Conservation (phyloP, 768 basidiomycete species). For the Hemileccinum impolitum region DNA sequence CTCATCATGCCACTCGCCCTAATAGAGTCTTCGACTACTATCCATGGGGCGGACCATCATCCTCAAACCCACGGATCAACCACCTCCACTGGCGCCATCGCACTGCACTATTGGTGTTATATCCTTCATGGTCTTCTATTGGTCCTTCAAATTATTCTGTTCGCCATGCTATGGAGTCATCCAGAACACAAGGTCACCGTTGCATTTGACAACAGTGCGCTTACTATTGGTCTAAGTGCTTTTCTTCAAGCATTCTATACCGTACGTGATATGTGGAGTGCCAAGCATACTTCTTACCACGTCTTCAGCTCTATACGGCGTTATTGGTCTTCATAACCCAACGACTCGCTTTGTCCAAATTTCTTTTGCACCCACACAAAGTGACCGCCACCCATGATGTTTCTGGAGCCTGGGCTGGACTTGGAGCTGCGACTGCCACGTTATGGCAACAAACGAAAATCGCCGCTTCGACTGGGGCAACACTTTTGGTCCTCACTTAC, state of each 20-base stretch:
- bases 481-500: neutral
- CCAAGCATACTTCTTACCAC: too few relatives aligned
- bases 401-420: neutral
- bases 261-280: neutral
- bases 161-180: neutral
- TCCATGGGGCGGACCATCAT: too few relatives aligned
- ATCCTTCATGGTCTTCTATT: neutral
- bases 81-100: neutral
- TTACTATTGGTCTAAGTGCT: neutral
- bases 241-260: neutral
- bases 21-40: too few relatives aligned
- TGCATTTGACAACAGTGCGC: neutral
- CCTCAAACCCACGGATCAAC: too few relatives aligned
- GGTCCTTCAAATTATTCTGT: neutral
- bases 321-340: neutral
- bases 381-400: neutral
- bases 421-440: neutral
- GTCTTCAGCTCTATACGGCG: neutral
- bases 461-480: neutral
- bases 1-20: too few relatives aligned
- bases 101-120: neutral
- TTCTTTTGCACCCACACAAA: neutral
- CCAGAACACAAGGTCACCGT: neutral
- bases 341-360: neutral
- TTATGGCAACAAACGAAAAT: neutral